Evolutionary conservation across 768 basidiomycete genomes (phyloP).

Genomic region (Fomitopsis serialis): DNA sequence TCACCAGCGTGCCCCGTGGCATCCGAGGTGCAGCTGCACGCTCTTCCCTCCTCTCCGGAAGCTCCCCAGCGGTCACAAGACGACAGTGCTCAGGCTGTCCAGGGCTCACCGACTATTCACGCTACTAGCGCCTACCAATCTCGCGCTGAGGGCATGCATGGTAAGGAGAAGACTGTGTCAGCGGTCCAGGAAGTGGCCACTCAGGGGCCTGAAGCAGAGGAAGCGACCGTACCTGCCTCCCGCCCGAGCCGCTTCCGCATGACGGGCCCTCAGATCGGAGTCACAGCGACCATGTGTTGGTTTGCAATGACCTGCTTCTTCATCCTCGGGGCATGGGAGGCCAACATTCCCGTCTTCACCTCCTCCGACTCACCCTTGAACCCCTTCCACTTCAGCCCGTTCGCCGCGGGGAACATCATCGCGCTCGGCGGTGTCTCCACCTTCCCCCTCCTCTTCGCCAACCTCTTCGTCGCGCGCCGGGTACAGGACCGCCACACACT

Average conservation of each 20-base stretch:
- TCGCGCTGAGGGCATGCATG: background rate
- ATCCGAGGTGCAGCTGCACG: constrained; percentile 5
- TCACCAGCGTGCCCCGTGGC: constrained; percentile 4
- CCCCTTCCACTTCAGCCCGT: constrained; percentile 52
- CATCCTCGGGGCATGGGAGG: constrained; percentile 64
- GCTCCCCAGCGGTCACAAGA: no score
- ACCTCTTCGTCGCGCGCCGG: constrained; percentile 50
- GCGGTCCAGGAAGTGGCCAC: background rate
- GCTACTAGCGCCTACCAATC: background rate
- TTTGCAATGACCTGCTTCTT: constrained; percentile 68
- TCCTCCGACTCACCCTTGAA: constrained; percentile 17
- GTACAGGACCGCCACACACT: constrained; percentile 59
- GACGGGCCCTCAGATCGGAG: constrained; percentile 39
- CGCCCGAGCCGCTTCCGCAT: background rate
- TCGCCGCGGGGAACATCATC: constrained; percentile 64
- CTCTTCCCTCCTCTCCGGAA: no score
- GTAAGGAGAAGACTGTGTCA: no score
- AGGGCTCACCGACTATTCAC: no score
- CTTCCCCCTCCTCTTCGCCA: constrained; percentile 63
- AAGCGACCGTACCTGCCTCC: constrained; percentile 21
- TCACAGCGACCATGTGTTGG: constrained; percentile 62
- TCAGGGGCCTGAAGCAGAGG: background rate
- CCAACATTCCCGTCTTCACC: constrained; percentile 60
- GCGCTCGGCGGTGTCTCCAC: constrained; percentile 57
- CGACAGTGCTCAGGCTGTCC: no score